A percentile compares a stretch with the other conserved stretches of the same genome.
phyloP scores from a whole-genome alignment of 139 green algal genomes.

The Edaphochlamys debaryana region DNA sequence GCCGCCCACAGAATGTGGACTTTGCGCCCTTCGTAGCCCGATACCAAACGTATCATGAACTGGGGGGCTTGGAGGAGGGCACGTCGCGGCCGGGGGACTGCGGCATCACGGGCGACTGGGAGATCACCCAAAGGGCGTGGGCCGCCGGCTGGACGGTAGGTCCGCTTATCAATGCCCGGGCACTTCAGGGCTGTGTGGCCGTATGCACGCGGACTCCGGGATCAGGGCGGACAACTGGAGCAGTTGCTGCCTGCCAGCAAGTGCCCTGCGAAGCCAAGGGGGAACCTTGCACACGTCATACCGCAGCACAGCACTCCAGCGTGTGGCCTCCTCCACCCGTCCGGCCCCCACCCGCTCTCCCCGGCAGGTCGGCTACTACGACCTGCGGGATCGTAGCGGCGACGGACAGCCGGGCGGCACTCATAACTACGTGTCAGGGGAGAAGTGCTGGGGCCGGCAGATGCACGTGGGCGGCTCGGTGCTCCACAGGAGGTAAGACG shows the following conservation, averaged over 20 bases:
- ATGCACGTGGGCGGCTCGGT: background rate
- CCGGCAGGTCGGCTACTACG: background rate
- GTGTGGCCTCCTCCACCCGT: no score
- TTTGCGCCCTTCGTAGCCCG: constrained; percentile 43
- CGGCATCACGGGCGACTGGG: constrained; percentile 46
- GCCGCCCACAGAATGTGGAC: background rate
- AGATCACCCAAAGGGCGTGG: constrained; percentile 43
- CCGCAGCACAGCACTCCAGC: no score
- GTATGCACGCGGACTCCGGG: no score
- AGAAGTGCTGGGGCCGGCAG: constrained; percentile 42
- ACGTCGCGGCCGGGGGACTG: constrained; percentile 34
- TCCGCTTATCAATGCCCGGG: no score
- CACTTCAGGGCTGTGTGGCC: no score
- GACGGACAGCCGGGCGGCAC: constrained; percentile 31
- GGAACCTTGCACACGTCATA: no score
- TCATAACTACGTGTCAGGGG: background rate
- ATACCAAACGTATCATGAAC: background rate
- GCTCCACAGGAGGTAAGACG: background rate
- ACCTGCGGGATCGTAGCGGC: background rate
- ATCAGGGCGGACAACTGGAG: no score
- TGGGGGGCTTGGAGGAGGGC: constrained; percentile 49
- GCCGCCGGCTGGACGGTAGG: constrained; percentile 38
- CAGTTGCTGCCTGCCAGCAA: no score
- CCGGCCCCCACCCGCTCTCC: no score
- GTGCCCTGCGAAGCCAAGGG: no score